A percentile compares a stretch with the other conserved stretches of the same genome.
These are phyloP conservation scores for Plenodomus tracheiphilus DNA, from an alignment of 2,329 filamentous ascomycete species.

Conservation along the genomic window DNA sequence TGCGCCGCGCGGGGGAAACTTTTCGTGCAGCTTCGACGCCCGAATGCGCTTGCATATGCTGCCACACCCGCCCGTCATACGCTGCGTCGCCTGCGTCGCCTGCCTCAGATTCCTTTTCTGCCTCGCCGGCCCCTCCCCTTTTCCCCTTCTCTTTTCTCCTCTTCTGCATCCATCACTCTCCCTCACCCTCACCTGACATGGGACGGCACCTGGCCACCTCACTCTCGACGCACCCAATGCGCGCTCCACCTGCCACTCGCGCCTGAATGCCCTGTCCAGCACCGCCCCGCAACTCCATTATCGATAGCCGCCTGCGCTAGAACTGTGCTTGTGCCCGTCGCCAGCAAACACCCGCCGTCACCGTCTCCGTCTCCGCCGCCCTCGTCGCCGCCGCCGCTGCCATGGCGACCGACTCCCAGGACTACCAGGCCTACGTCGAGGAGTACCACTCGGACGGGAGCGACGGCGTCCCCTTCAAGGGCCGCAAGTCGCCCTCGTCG, in stretches of 20 bases:
- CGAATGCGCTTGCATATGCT: slow-evolving; percentile 23
- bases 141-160: slow-evolving; percentile 2
- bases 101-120: slow-evolving; percentile 15
- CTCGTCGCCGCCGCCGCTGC: slow-evolving; percentile 11
- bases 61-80: slow-evolving; percentile 16
- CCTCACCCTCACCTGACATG: slow-evolving; percentile 10
- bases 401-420: slow-evolving; percentile 22
- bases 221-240: slow-evolving; percentile 10
- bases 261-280: slow-evolving; percentile 19
- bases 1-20: slow-evolving; percentile 26
- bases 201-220: slow-evolving; percentile 11
- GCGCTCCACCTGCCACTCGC: slow-evolving; percentile 17
- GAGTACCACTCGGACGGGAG: slow-evolving; percentile 49
- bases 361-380: slow-evolving; percentile 12
- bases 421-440: slow-evolving; percentile 37
- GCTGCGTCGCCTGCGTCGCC: slow-evolving; percentile 12
- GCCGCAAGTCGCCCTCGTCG: slow-evolving; percentile 48
- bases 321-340: slow-evolving; percentile 8
- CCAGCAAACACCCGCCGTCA: slow-evolving; percentile 7
- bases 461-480: slow-evolving; percentile 35
- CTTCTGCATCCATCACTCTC: slow-evolving; percentile 4
- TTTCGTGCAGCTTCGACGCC: slow-evolving; percentile 22
- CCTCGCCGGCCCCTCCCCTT: slow-evolving; percentile 7
- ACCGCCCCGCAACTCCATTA: slow-evolving; percentile 19
- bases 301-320: slow-evolving; percentile 27